Evolutionary conservation across 371 early-diverging fungal genomes (phyloP).

Genomic region (Smittium culicis): DNA sequence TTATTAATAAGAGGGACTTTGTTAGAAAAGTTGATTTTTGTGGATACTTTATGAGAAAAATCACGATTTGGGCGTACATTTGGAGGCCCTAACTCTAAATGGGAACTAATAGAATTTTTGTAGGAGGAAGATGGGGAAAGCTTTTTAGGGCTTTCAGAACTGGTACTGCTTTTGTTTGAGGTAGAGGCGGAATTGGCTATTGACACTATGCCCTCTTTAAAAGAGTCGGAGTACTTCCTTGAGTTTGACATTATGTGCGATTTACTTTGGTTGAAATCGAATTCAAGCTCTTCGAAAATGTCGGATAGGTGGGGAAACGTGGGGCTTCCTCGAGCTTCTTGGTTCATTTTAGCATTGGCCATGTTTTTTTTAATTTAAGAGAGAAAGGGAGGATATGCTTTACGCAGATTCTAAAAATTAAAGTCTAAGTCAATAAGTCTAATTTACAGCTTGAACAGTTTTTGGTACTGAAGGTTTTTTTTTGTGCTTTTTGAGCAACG

Average conservation of each 20-base stretch:
- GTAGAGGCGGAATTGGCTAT: background rate
- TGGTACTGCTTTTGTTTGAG: background rate
- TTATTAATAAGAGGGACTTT: background rate
- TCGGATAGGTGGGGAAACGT: background rate
- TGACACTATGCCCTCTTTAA: background rate
- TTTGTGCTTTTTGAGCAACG: no score
- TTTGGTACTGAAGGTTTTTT: no score
- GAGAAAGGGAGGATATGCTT: background rate
- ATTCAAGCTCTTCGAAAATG: background rate
- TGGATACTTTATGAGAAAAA: background rate
- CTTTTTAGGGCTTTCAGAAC: background rate
- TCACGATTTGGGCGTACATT: background rate
- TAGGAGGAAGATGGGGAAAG: background rate
- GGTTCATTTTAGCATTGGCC: background rate
- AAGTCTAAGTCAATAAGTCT: background rate
- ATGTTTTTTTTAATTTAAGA: background rate
- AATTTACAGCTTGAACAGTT: background rate
- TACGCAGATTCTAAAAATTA: no score
- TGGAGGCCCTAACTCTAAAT: background rate
- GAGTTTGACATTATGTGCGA: background rate
- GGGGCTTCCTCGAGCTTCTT: background rate
- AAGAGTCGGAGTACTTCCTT: background rate
- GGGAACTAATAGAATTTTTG: background rate
- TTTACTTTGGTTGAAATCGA: background rate
- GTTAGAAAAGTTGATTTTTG: background rate